These are phyloP conservation scores for Botryotinia calthae DNA, from an alignment of 2,329 filamentous ascomycete species.

Conservation along the genomic window DNA sequence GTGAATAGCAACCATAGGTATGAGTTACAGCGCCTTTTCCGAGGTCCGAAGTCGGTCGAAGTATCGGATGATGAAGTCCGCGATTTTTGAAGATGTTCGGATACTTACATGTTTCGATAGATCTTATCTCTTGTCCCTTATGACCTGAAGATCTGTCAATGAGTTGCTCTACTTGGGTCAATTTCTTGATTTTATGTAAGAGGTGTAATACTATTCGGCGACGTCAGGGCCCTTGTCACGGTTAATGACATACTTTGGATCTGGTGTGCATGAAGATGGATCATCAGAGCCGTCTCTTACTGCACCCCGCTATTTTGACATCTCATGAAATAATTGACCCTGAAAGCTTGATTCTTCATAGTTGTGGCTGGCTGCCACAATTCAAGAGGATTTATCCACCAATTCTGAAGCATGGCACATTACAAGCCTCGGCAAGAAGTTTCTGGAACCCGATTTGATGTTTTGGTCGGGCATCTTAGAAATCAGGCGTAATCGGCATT, in stretches of 20 bases:
- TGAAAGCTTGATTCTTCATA: slow-evolving; percentile 1
- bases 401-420: not conserved
- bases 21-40: not conserved
- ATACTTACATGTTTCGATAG: slow-evolving; percentile 11
- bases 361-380: slow-evolving; percentile 8
- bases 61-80: not conserved
- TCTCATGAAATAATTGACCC: slow-evolving; percentile 1
- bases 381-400: not conserved
- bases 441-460: not conserved
- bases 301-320: slow-evolving; percentile 6
- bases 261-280: slow-evolving; percentile 15
- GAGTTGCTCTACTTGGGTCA: not conserved
- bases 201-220: slow-evolving; percentile 15
- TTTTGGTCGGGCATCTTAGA: not conserved
- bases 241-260: slow-evolving; percentile 3
- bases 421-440: not conserved
- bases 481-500: not conserved
- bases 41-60: slow-evolving; percentile 16
- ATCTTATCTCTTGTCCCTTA: slow-evolving; percentile 1
- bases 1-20: slow-evolving; percentile 12
- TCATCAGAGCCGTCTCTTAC: slow-evolving; percentile 10
- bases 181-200: slow-evolving; percentile 9
- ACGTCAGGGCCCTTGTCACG: not conserved
- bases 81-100: not conserved
- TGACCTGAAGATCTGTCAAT: slow-evolving; percentile 9